These are phyloP conservation scores for Pseudogymnoascus sp. DNA, from an alignment of 2,329 filamentous ascomycete genomes.

Conservation along the genomic window DNA sequence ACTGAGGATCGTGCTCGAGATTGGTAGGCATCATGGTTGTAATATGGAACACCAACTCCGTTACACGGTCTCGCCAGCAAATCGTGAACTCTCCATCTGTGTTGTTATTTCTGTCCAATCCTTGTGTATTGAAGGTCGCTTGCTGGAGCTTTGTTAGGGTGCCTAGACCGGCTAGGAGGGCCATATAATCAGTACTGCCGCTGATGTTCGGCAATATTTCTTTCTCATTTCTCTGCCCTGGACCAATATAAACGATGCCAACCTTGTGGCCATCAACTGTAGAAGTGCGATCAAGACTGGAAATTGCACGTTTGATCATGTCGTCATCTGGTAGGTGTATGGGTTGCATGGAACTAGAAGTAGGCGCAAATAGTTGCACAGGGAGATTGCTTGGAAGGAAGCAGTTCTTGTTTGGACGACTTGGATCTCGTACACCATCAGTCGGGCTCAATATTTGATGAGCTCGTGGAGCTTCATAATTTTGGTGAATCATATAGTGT, in stretches of 20 bases:
- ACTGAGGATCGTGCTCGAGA: conserved; percentile 63
- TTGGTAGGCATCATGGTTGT: conserved; percentile 96
- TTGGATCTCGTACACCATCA: conserved; percentile 41
- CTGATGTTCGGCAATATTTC: conserved; percentile 82
- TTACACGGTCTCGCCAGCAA: conserved; percentile 90
- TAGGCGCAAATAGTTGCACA: conserved; percentile 53
- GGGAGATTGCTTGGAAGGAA: conserved; percentile 68
- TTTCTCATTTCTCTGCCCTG: conserved; percentile 71
- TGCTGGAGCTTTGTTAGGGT: conserved; percentile 72
- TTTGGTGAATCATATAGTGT: conserved; percentile 44
- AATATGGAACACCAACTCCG: conserved; percentile 91
- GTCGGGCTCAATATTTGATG: conserved; percentile 44
- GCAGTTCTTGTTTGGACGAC: conserved; percentile 45
- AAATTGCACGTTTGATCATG: conserved; percentile 53
- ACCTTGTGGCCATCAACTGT: conserved; percentile 94
- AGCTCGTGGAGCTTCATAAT: conserved; percentile 48
- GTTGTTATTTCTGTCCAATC: conserved; percentile 69
- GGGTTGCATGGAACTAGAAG: conserved; percentile 49
- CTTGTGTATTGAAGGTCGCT: conserved; percentile 86
- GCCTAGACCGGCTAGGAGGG: conserved; percentile 75
- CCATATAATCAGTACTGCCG: conserved; percentile 79
- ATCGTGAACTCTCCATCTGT: conserved; percentile 81
- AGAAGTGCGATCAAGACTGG: conserved; percentile 75
- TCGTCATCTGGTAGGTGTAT: conserved; percentile 64
- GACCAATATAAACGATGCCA: conserved; percentile 85